Evolutionary conservation across 1,284 basidiomycete species (phyloP).

Genomic region (Phylloboletellus chloephorus): DNA sequence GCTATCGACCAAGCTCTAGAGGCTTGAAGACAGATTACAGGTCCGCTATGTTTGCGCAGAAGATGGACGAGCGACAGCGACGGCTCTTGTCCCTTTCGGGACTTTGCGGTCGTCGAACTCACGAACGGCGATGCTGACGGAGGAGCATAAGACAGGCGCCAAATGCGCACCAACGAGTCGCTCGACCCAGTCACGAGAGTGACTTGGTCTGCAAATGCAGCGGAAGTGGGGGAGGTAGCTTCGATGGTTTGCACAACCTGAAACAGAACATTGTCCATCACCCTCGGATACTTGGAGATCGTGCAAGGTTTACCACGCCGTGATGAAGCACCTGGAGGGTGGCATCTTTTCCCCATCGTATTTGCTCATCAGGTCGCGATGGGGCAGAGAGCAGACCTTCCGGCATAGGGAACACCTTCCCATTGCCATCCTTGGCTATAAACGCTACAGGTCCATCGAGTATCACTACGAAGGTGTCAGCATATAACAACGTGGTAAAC

Average conservation of each 20-base stretch:
- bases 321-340: conserved; percentile 61
- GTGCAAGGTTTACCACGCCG: conserved; percentile 42
- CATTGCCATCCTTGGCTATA: conserved; percentile 17
- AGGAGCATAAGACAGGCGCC: conserved; percentile 50
- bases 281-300: not conserved
- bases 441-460: conserved; percentile 23
- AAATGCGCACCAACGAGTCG: conserved; percentile 74
- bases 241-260: conserved; percentile 75
- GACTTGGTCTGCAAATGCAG: conserved; percentile 67
- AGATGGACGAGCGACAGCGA: conserved; percentile 56
- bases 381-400: conserved; percentile 57
- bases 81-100: conserved; percentile 27
- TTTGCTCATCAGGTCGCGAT: conserved; percentile 56
- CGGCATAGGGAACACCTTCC: conserved; percentile 62
- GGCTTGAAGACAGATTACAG: conserved; percentile 66
- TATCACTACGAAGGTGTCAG: conserved; percentile 16
- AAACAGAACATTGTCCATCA: conserved; percentile 6
- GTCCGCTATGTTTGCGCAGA: conserved; percentile 70
- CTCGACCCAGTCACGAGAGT: conserved; percentile 72
- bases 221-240: conserved; percentile 66
- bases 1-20: conserved; percentile 81
- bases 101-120: conserved; percentile 17
- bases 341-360: conserved; percentile 57
- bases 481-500: not conserved
- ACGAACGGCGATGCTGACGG: conserved; percentile 24